Evolutionary conservation across 139 green algal species (phyloP), one percentile per base, ranked within the genome.

Genomic region (Tetratostichococcus sp.): DNA sequence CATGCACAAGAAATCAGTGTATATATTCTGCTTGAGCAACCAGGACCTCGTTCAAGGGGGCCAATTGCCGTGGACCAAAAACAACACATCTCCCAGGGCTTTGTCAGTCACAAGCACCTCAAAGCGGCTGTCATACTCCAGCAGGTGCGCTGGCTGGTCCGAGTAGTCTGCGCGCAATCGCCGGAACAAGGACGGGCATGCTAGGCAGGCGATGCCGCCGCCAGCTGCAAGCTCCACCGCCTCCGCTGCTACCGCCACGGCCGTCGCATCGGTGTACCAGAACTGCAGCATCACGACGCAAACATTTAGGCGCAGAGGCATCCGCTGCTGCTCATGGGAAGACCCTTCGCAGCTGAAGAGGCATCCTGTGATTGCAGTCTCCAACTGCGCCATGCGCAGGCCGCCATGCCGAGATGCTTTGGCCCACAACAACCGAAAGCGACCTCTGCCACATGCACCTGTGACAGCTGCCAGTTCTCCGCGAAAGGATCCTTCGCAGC

Each of bases 111-210:
- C 14, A 26, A 82, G 70, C 33, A 70, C 69, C 21, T 75, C 82
- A 71, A 89, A 89, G 30, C 84, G 82, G 16, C 23, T n/a, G 65
- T 89, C 84, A 65, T 83, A 86, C 71, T 89, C 84, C 43, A 89
- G 42, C 65, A 89, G 75, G 17, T 77, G 77, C 28, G 68, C 69
- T 23, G 75, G n/a, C 30, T 59, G 30, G 0, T 75, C 35, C 6
- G 35, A 59, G 30, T 70, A 80, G 30, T 57, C 6, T 14, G 3
- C 25, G 32, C 39, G 66, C 50, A 87, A 33, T 30, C 35, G 4
- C 26, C 83, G 65, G 70, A 85, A 85, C 22, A 83, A 57, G 19
- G 81, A 86, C 1, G 83, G 83, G 72, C 83, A 88, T 25, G 83
- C 72, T 16, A 88, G 35, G 58, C 83, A 88, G 23, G 82, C 83